phyloP scores from a whole-genome alignment of 257 asterid species.

The Solanum commersonii region DNA sequence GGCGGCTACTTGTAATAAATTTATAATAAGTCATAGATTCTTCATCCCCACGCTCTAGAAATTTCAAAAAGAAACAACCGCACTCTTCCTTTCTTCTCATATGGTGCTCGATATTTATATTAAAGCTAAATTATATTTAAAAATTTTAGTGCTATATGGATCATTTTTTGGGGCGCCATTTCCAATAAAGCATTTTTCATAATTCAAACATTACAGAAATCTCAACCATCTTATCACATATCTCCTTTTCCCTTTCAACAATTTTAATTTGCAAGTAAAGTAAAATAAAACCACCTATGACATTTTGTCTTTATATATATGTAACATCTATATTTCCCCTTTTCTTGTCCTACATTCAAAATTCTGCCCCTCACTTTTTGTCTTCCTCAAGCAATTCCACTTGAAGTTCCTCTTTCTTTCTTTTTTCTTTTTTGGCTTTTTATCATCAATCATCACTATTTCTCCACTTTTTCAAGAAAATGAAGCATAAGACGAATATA shows the following conservation, averaged over 20 bases:
- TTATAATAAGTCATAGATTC: background rate
- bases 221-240: background rate
- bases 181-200: background rate
- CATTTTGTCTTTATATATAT: background rate
- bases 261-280: background rate
- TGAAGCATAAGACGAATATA: background rate
- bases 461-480: background rate
- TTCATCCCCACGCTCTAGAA: background rate
- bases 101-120: background rate
- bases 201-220: background rate
- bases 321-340: background rate
- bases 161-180: rapidly evolving
- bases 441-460: background rate
- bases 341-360: background rate
- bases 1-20: background rate
- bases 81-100: background rate
- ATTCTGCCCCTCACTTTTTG: background rate
- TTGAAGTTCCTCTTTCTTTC: background rate
- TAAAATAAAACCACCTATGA: background rate
- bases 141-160: rapidly evolving
- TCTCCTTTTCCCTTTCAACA: background rate
- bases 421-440: no score
- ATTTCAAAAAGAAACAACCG: background rate
- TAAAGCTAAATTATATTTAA: rapidly evolving
- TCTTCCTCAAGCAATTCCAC: background rate